A percentile compares a stretch with the other conserved stretches of the same genome.
Conservation (phyloP, 306 rosid genomes). For the Astragalus glycyphyllos region DNA sequence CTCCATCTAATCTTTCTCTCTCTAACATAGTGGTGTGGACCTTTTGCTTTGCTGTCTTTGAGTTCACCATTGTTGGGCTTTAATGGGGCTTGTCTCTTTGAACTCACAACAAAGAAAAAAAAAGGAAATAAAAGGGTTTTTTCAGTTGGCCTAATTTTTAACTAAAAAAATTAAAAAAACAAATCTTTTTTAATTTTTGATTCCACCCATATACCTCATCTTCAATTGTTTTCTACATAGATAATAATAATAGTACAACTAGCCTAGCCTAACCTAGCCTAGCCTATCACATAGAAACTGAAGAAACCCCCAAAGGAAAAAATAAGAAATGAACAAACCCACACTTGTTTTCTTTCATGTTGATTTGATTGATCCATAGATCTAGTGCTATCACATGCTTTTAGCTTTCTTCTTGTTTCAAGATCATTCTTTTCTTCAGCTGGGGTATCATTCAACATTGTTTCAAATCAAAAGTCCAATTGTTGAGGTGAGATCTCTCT, state of each 20-base stretch:
- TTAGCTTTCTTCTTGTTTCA: conserved; percentile 30
- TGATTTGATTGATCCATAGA: conserved; percentile 72
- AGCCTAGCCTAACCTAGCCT: background rate
- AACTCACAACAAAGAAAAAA: background rate
- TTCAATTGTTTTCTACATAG: conserved; percentile 32
- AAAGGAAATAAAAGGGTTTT: background rate
- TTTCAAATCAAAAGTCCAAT: conserved; percentile 42
- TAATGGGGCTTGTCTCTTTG: conserved; percentile 64
- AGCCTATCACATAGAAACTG: conserved; percentile 16
- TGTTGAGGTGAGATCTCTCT: conserved; percentile 56
- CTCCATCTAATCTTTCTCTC: background rate
- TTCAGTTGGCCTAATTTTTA: conserved; percentile 52
- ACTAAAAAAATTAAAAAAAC: conserved; percentile 15
- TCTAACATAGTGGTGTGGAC: conserved; percentile 44
- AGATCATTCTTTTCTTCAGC: conserved; percentile 57
- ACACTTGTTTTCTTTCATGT: conserved; percentile 37
- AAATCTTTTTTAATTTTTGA: conserved; percentile 38
- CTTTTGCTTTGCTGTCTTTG: conserved; percentile 90
- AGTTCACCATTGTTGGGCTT: conserved; percentile 72
- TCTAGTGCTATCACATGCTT: conserved; percentile 51
- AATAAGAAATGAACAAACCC: conserved; percentile 22
- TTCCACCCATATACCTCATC: conserved; percentile 38
- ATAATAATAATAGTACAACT: background rate
- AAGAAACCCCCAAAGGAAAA: background rate
- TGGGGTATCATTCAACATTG: conserved; percentile 4